These are phyloP conservation scores for Camellia granthamiana DNA, from an alignment of 148 eudicot genomes.

Conservation along the genomic window DNA sequence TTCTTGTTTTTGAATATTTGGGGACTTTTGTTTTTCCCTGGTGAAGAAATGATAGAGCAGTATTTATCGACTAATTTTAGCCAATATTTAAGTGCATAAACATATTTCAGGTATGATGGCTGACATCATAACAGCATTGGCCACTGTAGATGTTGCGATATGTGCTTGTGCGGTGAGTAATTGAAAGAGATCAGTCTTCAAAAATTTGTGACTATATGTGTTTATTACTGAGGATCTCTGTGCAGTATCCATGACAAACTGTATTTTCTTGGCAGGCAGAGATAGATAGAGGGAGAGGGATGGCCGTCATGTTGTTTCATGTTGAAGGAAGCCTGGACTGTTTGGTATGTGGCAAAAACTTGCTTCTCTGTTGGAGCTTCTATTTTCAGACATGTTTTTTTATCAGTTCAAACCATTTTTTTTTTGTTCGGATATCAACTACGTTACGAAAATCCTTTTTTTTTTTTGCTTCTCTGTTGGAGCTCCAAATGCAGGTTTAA, in stretches of 20 bases:
- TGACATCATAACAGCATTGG: conserved; percentile 62
- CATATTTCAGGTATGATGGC: conserved; percentile 72
- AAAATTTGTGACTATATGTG: background rate
- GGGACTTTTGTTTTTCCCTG: background rate
- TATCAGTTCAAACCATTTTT: too few species aligned
- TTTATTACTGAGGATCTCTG: background rate
- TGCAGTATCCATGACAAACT: background rate
- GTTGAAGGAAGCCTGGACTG: conserved; percentile 72
- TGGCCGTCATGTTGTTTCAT: conserved; percentile 82
- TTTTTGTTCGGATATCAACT: too few species aligned
- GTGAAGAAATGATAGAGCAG: too few species aligned
- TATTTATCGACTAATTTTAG: background rate
- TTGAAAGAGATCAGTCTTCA: background rate
- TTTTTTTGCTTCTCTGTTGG: conserved; percentile 24
- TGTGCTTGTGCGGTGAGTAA: conserved; percentile 86
- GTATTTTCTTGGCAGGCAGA: conserved; percentile 57
- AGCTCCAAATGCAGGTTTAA: background rate
- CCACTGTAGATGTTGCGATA: conserved; percentile 63
- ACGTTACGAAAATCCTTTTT: conserved; percentile 12
- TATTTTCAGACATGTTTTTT: too few species aligned
- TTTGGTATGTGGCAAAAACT: conserved; percentile 44
- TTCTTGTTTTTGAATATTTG: background rate
- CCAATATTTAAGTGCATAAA: background rate
- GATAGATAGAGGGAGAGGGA: conserved; percentile 62
- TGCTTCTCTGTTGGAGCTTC: background rate